A percentile compares a stretch with the other conserved stretches of the same genome.
phyloP scores from a whole-genome alignment of 176 grass and related monocot species.

The Tuctoria greenei region DNA sequence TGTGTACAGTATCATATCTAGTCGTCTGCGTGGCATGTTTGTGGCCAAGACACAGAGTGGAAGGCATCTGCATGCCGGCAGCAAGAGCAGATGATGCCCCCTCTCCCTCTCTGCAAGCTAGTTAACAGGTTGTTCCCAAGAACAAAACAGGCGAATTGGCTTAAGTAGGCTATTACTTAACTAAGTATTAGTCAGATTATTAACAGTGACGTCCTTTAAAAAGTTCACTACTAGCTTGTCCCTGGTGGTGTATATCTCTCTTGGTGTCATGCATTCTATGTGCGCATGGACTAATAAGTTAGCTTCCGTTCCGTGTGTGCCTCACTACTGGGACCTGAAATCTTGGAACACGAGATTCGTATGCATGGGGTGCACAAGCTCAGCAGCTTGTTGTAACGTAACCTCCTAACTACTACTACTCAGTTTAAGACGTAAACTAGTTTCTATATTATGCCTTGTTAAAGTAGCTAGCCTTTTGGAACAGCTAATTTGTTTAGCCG shows the following conservation, averaged over 20 bases:
- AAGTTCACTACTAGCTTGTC: too few relatives aligned
- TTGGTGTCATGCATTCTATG: slow-evolving; percentile 11
- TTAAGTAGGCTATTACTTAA: too few relatives aligned
- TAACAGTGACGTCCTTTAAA: neutral
- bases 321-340: neutral
- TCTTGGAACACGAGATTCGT: neutral
- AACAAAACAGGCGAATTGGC: too few relatives aligned
- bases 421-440: too few relatives aligned
- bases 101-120: neutral
- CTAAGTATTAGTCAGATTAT: neutral
- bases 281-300: neutral
- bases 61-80: neutral
- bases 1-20: neutral
- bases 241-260: neutral
- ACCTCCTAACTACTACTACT: too few relatives aligned
- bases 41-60: neutral
- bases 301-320: neutral
- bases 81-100: neutral
- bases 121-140: too few relatives aligned
- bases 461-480: too few relatives aligned
- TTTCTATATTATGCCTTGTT: too few relatives aligned
- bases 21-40: neutral
- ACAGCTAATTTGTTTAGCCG: too few relatives aligned
- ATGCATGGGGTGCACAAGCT: too few relatives aligned
- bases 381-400: too few relatives aligned